Base-by-base conservation (phyloP, 768 basidiomycete species). In the Trametes villosa region DNA sequence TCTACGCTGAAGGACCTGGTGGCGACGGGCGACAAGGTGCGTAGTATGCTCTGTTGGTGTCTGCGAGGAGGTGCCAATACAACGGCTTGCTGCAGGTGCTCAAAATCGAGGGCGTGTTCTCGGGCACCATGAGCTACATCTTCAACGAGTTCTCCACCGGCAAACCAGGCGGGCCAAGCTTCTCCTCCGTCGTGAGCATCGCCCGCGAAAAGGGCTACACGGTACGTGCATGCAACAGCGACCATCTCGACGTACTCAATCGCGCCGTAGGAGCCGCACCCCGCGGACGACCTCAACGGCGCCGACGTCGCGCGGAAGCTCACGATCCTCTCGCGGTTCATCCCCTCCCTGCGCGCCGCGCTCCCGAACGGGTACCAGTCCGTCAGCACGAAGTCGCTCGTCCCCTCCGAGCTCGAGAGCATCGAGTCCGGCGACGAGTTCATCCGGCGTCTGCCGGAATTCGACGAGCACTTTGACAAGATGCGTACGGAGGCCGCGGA, bases 101-200 rank as follows among this genome's bases (percentile, higher is more conserved):
- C 36, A 96, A 93, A 80, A 92, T 98, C 65, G 97, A 99, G 74
- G 97, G 97, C 38, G 97, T 98, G 22, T 93, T 99, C 75, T 95
- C 92, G 5, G 97, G 97, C 9, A 99, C 97, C 3, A 86, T 99
- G 82, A 94, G 91, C 72, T 99, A 98, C 78, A 98, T 99, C 77
- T 99, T 99, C 83, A 98, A 98, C 78, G 87, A 94, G 63, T 93
- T 95, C 78, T 88, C 92, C 2, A 88, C 86, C 4, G 86, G 85
- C 1, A 80, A 82, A 46, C 76, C 86, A 5, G 83, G 83, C 49
- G 89, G 89, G 0, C 87, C 88, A 1, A 77, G 78, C 29, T 98
- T 99, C 77, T 96, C 94, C 5, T 87, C 92, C 26, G 88, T 98
- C 34, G 96, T 99, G 56, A 84, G 84, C 59, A 74, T 87, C 36